A percentile compares a stretch with the other conserved stretches of the same genome.
phyloP scores from a whole-genome alignment of 2,329 filamentous ascomycete genomes.

The Colletotrichum phormii region DNA sequence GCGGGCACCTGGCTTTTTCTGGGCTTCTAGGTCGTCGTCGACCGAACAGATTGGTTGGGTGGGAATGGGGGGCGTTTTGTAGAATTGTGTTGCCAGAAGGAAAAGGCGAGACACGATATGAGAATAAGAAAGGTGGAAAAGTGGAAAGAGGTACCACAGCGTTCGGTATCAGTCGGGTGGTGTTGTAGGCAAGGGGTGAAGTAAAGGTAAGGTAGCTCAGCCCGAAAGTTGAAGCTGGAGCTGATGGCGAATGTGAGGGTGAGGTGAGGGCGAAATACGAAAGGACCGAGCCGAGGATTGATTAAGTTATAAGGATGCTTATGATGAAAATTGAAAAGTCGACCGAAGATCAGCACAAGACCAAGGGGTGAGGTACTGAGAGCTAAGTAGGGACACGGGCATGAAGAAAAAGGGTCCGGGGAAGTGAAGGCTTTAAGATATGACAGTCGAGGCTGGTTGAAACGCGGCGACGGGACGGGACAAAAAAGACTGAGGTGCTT shows the following conservation, averaged over 20 bases:
- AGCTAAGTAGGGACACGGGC: slow-evolving; percentile 8
- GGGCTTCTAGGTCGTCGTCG: not conserved
- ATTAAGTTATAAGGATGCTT: slow-evolving; percentile 16
- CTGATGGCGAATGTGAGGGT: not conserved
- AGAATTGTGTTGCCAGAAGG: not conserved
- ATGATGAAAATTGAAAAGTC: slow-evolving; percentile 12
- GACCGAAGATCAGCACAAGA: slow-evolving; percentile 32
- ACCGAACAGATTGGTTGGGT: not conserved
- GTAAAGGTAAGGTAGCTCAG: not conserved
- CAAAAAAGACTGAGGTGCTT: not conserved
- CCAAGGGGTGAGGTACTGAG: not conserved
- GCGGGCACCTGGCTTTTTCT: not conserved
- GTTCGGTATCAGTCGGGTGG: not conserved
- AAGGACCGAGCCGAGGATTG: not conserved
- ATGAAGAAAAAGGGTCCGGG: slow-evolving; percentile 15
- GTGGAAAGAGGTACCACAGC: not conserved
- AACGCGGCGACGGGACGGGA: slow-evolving; percentile 8
- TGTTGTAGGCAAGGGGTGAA: not conserved
- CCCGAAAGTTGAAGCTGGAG: not conserved
- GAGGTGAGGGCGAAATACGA: not conserved
- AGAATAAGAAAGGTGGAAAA: slow-evolving; percentile 6
- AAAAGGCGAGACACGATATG: slow-evolving; percentile 8
- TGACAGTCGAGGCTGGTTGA: slow-evolving; percentile 17
- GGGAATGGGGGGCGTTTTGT: not conserved
- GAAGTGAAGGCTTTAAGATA: slow-evolving; percentile 31